Conservation (phyloP, 352 stramenopile genomes). For the Phytopythium kandeliae region DNA sequence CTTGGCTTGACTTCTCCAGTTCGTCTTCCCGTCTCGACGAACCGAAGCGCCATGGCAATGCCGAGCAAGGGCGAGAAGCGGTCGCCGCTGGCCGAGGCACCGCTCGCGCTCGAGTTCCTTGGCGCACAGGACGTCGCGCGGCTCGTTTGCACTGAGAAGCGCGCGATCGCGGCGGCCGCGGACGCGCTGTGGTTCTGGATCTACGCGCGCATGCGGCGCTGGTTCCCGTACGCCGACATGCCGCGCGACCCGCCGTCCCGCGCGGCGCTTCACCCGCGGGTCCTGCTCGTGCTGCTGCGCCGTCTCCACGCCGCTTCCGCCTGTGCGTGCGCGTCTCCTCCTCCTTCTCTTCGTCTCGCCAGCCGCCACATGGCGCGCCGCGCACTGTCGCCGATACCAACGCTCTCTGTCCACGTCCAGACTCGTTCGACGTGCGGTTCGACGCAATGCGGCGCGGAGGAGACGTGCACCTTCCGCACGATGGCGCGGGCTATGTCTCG, state of each 20-base stretch:
- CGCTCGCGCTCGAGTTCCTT: slow-evolving; percentile 49
- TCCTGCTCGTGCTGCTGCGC: slow-evolving; percentile 38
- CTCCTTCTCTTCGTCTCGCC: background rate
- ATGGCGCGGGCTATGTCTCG: slow-evolving; percentile 25
- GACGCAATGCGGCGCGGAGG: slow-evolving; percentile 26
- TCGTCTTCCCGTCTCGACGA: too few relatives aligned
- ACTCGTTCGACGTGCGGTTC: slow-evolving; percentile 46
- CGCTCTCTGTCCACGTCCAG: slow-evolving; percentile 18
- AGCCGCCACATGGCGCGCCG: too few relatives aligned
- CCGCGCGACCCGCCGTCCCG: slow-evolving; percentile 12
- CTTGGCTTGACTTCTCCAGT: too few relatives aligned
- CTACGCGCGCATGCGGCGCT: slow-evolving; percentile 16
- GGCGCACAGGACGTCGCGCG: slow-evolving; percentile 24
- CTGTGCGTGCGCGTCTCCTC: slow-evolving; percentile 23
- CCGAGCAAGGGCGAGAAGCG: background rate
- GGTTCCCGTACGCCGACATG: slow-evolving; percentile 21
- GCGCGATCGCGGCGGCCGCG: slow-evolving; percentile 14
- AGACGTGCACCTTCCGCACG: slow-evolving; percentile 40
- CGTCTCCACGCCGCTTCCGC: slow-evolving; percentile 42
- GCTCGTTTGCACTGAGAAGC: slow-evolving; percentile 26
- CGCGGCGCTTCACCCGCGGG: slow-evolving; percentile 22
- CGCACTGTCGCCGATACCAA: too few relatives aligned
- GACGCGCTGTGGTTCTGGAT: slow-evolving; percentile 40
- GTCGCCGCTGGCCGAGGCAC: slow-evolving; percentile 27
- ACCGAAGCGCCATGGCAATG: background rate